A percentile compares a stretch with the other conserved stretches of the same genome.
These are phyloP conservation scores for Candida glaebosa DNA, from an alignment of 805 yeast genomes.

Conservation along the genomic window DNA sequence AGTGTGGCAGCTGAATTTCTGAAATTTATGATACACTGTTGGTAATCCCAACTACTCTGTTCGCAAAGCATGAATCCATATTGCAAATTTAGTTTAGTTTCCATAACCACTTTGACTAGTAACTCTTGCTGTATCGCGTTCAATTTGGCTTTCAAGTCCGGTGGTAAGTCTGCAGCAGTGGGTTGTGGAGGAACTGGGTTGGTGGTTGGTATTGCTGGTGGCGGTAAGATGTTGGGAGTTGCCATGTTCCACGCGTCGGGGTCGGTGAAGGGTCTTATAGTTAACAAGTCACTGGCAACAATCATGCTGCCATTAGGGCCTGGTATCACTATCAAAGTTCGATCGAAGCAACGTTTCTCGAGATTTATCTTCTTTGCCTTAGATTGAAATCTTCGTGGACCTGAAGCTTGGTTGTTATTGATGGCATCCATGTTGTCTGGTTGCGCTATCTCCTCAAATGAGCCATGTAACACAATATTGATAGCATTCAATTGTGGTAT, in stretches of 20 bases:
- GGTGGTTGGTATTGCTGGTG: conserved; percentile 13
- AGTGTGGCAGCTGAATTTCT: conserved; percentile 56
- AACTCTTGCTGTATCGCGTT: conserved; percentile 58
- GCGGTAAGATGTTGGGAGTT: conserved; percentile 9
- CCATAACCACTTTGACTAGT: conserved; percentile 59
- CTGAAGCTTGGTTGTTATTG: conserved; percentile 7
- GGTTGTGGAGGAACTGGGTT: conserved; percentile 14
- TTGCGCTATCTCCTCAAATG: conserved; percentile 62
- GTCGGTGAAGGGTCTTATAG: conserved; percentile 59
- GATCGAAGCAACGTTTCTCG: conserved; percentile 75
- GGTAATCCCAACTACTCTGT: conserved; percentile 83
- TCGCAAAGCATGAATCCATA: conserved; percentile 80
- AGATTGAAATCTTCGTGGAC: conserved; percentile 16
- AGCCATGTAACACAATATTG: conserved; percentile 79
- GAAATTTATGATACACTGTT: conserved; percentile 66
- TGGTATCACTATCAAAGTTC: conserved; percentile 74
- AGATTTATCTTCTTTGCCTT: conserved; percentile 36
- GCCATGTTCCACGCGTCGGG: conserved; percentile 51
- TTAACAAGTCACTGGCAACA: conserved; percentile 83
- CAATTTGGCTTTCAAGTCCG: conserved; percentile 51
- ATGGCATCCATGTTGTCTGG: conserved; percentile 41
- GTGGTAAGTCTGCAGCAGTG: conserved; percentile 46
- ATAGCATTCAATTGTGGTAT: conserved; percentile 73
- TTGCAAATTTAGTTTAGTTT: conserved; percentile 74
- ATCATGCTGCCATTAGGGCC: conserved; percentile 66